Conservation (phyloP, 2,329 filamentous ascomycete species). For the Trichophyton simii region DNA sequence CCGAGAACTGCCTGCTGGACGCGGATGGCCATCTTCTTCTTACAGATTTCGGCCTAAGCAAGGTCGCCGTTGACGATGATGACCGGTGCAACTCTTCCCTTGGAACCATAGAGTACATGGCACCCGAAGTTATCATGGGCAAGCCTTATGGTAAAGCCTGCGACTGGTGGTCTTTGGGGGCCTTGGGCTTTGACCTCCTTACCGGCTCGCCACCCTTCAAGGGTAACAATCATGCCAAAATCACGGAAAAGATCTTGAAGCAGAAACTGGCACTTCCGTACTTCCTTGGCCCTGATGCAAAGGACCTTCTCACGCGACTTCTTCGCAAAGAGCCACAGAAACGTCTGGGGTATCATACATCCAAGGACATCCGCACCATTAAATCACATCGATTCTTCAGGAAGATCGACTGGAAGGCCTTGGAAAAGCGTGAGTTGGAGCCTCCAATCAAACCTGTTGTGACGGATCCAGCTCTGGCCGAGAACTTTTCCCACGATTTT, state of each 20-base stretch:
- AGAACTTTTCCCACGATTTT: conserved; percentile 93
- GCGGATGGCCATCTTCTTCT: conserved; percentile 81
- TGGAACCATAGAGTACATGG: conserved; percentile 98
- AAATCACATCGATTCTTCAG: conserved; percentile 94
- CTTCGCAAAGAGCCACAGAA: conserved; percentile 87
- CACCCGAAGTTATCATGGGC: conserved; percentile 81
- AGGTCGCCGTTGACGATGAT: conserved; percentile 66
- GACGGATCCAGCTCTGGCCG: conserved; percentile 86
- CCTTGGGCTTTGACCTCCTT: conserved; percentile 80
- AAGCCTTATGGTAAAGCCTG: conserved; percentile 86
- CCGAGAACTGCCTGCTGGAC: conserved; percentile 92
- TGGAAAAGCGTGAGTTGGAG: conserved; percentile 68
- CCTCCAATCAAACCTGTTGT: conserved; percentile 88
- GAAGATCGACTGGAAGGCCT: conserved; percentile 85
- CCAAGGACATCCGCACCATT: conserved; percentile 71
- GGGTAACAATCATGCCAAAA: conserved; percentile 83
- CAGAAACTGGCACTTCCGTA: conserved; percentile 83
- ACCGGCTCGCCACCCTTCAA: conserved; percentile 86
- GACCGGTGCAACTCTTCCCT: conserved; percentile 75
- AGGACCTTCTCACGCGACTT: conserved; percentile 81
- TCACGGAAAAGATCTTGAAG: conserved; percentile 90
- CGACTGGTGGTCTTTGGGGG: conserved; percentile 97
- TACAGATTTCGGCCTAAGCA: conserved; percentile 93
- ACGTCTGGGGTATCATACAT: conserved; percentile 76
- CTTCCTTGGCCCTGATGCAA: conserved; percentile 80